Conservation (phyloP, 495 filamentous ascomycete species). For the Apodospora peruviana region DNA sequence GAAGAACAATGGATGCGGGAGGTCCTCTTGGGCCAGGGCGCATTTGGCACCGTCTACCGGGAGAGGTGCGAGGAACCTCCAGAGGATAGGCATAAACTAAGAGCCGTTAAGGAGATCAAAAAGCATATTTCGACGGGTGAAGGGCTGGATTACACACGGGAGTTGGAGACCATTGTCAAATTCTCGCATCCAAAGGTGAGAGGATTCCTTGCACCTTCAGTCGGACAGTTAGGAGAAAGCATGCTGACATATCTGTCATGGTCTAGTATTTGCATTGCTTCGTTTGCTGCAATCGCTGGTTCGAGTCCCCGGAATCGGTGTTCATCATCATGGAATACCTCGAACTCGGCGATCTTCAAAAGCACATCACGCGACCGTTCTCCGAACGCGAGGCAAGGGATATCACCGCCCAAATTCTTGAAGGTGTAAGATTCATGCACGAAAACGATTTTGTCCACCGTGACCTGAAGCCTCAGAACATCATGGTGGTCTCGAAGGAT, state of each 20-base stretch:
- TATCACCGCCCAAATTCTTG: conserved; percentile 37
- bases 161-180: conserved; percentile 13
- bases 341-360: conserved; percentile 24
- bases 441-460: conserved; percentile 42
- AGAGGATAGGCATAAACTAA: background rate
- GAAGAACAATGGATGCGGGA: conserved; percentile 9
- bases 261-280: conserved; percentile 18
- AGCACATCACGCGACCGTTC: conserved; percentile 9
- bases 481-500: conserved; percentile 7
- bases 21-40: conserved; percentile 3
- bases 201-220: no score
- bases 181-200: conserved; percentile 10
- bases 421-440: conserved; percentile 45
- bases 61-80: conserved; percentile 4
- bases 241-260: no score
- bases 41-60: conserved; percentile 9
- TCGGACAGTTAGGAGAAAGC: no score
- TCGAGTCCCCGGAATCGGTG: conserved; percentile 20
- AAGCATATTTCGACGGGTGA: conserved; percentile 1
- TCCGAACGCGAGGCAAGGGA: conserved; percentile 31
- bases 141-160: conserved; percentile 7
- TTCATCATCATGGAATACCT: conserved; percentile 42
- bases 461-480: conserved; percentile 45
- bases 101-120: conserved; percentile 14
- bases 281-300: conserved; percentile 38